These are phyloP conservation scores for Psilocybe cyanescens DNA, from an alignment of 768 basidiomycete genomes.

Conservation along the genomic window DNA sequence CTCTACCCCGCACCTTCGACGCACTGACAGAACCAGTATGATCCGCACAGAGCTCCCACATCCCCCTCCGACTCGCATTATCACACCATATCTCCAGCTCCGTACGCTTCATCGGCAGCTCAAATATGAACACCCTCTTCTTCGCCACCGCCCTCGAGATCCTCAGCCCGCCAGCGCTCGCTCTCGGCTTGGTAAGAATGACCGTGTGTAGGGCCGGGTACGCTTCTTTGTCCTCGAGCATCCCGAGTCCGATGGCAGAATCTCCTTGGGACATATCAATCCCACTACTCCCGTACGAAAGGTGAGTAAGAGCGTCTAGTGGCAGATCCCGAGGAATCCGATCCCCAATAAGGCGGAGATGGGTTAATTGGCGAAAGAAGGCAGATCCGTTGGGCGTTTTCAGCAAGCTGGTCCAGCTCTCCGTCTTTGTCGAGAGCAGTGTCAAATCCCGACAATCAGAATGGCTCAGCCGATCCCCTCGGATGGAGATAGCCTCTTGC, in stretches of 20 bases:
- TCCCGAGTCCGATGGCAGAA: constrained; percentile 15
- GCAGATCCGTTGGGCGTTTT: constrained; percentile 24
- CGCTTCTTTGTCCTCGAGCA: constrained; percentile 21
- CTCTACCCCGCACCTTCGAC: not conserved
- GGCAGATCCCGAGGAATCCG: constrained; percentile 25
- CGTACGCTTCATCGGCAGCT: constrained; percentile 30
- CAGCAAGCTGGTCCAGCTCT: constrained; percentile 25
- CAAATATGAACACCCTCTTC: constrained; percentile 28
- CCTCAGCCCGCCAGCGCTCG: constrained; percentile 22
- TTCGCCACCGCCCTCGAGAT: constrained; percentile 25
- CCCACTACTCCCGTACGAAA: constrained; percentile 32
- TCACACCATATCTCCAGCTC: constrained; percentile 43
- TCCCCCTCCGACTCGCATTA: constrained; percentile 28
- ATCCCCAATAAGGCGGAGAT: constrained; percentile 36
- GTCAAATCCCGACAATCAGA: constrained; percentile 33
- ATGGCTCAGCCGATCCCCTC: constrained; percentile 28
- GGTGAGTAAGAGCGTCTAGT: constrained; percentile 30
- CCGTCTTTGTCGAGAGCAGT: constrained; percentile 28
- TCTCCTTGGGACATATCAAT: constrained; percentile 12
- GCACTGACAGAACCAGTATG: not conserved
- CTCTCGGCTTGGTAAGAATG: constrained; percentile 31
- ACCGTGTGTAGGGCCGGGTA: constrained; percentile 35
- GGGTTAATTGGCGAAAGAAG: constrained; percentile 36
- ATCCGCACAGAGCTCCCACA: constrained; percentile 35
- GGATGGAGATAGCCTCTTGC: constrained; percentile 25